phyloP scores from a whole-genome alignment of 495 filamentous ascomycete species.

The Lindgomyces ingoldianus region DNA sequence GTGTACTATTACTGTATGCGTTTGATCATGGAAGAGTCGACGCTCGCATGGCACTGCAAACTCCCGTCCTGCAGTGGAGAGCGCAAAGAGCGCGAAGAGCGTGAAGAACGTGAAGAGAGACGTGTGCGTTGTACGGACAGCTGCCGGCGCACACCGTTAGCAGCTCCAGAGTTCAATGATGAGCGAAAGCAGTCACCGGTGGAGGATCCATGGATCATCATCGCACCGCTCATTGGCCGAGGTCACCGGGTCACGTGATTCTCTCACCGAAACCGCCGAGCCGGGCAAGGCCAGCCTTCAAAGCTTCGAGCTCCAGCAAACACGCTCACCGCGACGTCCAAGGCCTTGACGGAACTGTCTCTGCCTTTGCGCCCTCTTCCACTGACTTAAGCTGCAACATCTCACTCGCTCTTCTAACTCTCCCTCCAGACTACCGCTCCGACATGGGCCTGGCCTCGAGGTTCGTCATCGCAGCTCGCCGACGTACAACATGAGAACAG shows the following conservation, averaged over 20 bases:
- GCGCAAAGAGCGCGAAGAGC: too few relatives aligned
- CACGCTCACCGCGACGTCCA: neutral
- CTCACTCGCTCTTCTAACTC: neutral
- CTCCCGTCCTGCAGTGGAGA: too few relatives aligned
- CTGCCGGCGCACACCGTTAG: too few relatives aligned
- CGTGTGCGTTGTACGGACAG: too few relatives aligned
- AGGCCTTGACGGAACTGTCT: too few relatives aligned
- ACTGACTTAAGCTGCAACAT: neutral
- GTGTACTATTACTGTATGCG: too few relatives aligned
- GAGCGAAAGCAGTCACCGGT: neutral
- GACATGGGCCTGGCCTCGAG: conserved; percentile 27
- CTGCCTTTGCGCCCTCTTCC: too few relatives aligned
- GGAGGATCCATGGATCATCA: too few relatives aligned
- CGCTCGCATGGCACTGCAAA: too few relatives aligned
- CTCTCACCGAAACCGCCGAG: neutral
- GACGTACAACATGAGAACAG: conserved; percentile 31
- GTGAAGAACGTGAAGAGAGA: too few relatives aligned
- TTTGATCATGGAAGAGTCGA: too few relatives aligned
- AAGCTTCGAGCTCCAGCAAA: neutral
- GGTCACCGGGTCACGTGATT: neutral
- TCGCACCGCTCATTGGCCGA: neutral
- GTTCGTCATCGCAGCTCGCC: conserved; percentile 13
- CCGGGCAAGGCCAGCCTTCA: neutral
- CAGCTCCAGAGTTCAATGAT: too few relatives aligned
- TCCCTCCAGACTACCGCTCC: conserved; percentile 1